Base-by-base conservation (phyloP, 257 asterid species). In the Eucommia ulmoides region DNA sequence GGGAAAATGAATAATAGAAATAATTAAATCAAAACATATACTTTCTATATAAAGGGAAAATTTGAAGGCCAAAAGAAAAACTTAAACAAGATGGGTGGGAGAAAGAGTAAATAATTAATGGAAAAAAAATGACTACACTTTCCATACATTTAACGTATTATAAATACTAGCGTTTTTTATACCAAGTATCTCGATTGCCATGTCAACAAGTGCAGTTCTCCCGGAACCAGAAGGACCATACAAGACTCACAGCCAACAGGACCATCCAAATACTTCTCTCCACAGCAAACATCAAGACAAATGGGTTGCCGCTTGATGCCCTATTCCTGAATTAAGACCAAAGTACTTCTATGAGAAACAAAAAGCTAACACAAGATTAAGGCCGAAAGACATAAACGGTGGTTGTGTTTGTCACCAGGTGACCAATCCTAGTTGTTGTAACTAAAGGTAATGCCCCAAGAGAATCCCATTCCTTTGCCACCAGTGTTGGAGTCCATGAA, bases 221-320 rank as follows among this genome's bases (percentile, higher is more conserved):
- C 98, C 98, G 50, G 79, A 53, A 62, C 98, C 96, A 51, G 95
- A 74, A 23, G 95, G 95, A 49, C 98, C 96, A 62, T 81, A 79
- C 29, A 91, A 81, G 69, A 72, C 77, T 83, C 69, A 86, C 77
- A 38, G 96, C 96, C 62, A 83, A 59, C 33, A 69, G 64, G 52
- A 81, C 85, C 94, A 86, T 78, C 80, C 81, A 84, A 78, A 71
- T 76, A 65, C 88, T 65, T 71, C 74, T 79, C 48, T 52, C 65
- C 64, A 81, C 59, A 42, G 78, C 69, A 58, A 84, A 63, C 14
- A 94, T 86, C 71, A 86, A 49, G 56, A 86, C 22, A 59, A 86
- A 86, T 15, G 88, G 93, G 59, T 46, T 74, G 56, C 68, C 71
- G 24, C 60, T 8, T 42, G 19, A 42, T 15, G 4, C 19, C 19